Evolutionary conservation across 192 early-diverging fungal species (phyloP).

Genomic region (Mortierella antarctica): DNA sequence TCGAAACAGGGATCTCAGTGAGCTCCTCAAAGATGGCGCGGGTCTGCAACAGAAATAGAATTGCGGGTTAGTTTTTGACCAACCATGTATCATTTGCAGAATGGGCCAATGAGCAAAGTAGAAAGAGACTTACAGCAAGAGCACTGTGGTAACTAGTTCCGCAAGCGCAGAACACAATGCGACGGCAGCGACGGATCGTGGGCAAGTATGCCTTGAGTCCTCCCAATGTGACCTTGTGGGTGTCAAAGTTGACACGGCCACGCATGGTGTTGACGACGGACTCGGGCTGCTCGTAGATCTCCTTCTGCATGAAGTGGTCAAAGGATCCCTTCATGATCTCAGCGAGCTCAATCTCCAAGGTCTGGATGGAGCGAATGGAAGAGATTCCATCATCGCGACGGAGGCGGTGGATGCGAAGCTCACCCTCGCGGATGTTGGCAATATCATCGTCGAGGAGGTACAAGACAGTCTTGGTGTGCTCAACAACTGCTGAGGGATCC

Average conservation of each 20-base stretch:
- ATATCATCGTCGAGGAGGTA: constrained; percentile 99
- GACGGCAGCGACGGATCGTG: constrained; percentile 94
- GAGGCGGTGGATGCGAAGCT: constrained; percentile 98
- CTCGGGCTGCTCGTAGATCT: constrained; percentile 99
- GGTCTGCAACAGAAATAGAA: constrained; percentile 72
- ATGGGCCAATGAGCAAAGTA: no score
- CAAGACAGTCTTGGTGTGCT: constrained; percentile 98
- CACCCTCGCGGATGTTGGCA: constrained; percentile 91
- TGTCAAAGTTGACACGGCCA: constrained; percentile 98
- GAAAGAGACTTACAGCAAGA: constrained; percentile 75
- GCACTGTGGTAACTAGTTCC: constrained; percentile 97
- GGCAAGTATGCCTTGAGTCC: constrained; percentile 92
- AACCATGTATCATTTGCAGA: no score
- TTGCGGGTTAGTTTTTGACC: constrained; percentile 87
- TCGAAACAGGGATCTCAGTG: constrained; percentile 93
- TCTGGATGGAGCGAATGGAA: constrained; percentile 95
- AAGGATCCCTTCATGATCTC: constrained; percentile 99
- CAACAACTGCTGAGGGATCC: constrained; percentile 96
- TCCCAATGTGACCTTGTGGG: constrained; percentile 90
- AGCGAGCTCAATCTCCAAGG: constrained; percentile 96
- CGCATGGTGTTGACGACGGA: constrained; percentile 99
- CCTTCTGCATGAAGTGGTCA: constrained; percentile 99
- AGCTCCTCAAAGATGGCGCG: constrained; percentile 98
- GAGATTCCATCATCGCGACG: constrained; percentile 95
- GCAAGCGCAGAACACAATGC: constrained; percentile 97